Evolutionary conservation across 2,329 filamentous ascomycete species (phyloP).

Genomic region (Neopestalotiopsis rosae): DNA sequence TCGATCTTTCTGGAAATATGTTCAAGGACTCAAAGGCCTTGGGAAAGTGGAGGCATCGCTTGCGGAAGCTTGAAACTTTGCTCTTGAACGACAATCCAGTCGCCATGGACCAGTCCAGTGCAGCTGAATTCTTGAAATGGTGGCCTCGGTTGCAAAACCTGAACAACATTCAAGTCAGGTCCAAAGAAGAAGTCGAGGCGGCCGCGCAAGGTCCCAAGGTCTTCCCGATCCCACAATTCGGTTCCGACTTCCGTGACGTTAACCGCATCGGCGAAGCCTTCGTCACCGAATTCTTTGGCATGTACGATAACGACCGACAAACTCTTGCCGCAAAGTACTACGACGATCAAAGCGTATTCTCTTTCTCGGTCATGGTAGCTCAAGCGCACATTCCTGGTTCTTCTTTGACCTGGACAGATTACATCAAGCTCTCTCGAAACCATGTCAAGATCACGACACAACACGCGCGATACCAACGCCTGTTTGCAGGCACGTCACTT

Average conservation of each 20-base stretch:
- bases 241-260: constrained; percentile 76
- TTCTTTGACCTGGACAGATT: constrained; percentile 69
- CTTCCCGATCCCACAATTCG: constrained; percentile 65
- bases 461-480: constrained; percentile 66
- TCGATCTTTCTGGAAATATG: constrained; percentile 87
- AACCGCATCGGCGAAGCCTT: constrained; percentile 78
- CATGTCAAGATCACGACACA: constrained; percentile 70
- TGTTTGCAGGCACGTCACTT: constrained; percentile 66
- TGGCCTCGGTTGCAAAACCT: constrained; percentile 81
- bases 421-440: constrained; percentile 81
- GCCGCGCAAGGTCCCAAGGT: constrained; percentile 54
- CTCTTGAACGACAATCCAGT: constrained; percentile 81
- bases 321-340: constrained; percentile 72
- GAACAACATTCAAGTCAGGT: constrained; percentile 77
- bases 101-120: constrained; percentile 63
- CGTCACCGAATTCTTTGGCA: constrained; percentile 72
- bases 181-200: constrained; percentile 70
- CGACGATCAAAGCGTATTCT: constrained; percentile 77
- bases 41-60: constrained; percentile 78
- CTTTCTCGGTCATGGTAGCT: constrained; percentile 71
- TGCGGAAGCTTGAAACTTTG: constrained; percentile 80
- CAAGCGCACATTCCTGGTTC: constrained; percentile 54
- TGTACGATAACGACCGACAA: constrained; percentile 75
- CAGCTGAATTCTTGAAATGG: constrained; percentile 75
- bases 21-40: constrained; percentile 72